A percentile compares a stretch with the other conserved stretches of the same genome.
Conservation (phyloP, 2,329 filamentous ascomycete genomes). For the Aspergillus udagawae region DNA sequence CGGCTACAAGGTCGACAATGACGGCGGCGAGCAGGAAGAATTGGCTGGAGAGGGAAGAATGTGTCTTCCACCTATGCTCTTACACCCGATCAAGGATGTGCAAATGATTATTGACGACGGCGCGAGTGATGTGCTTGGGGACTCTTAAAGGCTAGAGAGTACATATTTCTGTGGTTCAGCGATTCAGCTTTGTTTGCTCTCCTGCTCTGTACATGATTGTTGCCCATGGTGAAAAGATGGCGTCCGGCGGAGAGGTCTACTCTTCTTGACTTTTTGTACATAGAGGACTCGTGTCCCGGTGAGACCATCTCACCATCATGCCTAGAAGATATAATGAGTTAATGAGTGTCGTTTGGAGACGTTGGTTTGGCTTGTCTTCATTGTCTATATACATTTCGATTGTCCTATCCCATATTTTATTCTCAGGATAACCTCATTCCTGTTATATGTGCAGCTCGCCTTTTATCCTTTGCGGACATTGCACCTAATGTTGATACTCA, state of each 20-base stretch:
- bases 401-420: too few relatives aligned
- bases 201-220: neutral
- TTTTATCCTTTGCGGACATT: neutral
- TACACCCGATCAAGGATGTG: constrained; percentile 83
- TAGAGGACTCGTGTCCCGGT: neutral
- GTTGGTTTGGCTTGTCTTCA: neutral
- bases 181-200: neutral
- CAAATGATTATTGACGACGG: constrained; percentile 48
- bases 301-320: neutral
- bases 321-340: neutral
- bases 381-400: neutral
- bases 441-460: neutral
- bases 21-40: constrained; percentile 74
- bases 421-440: too few relatives aligned
- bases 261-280: neutral
- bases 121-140: neutral
- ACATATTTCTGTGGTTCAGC: neutral
- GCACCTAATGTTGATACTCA: too few relatives aligned
- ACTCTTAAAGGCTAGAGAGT: neutral
- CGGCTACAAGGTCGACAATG: constrained; percentile 73
- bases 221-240: neutral
- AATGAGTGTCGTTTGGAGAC: neutral
- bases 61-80: constrained; percentile 83
- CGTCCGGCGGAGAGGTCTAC: neutral
- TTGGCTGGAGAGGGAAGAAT: constrained; percentile 72